Evolutionary conservation across 768 basidiomycete genomes (phyloP), one percentile per base, ranked within the genome.

Genomic region (Tylopilus subfusipes): DNA sequence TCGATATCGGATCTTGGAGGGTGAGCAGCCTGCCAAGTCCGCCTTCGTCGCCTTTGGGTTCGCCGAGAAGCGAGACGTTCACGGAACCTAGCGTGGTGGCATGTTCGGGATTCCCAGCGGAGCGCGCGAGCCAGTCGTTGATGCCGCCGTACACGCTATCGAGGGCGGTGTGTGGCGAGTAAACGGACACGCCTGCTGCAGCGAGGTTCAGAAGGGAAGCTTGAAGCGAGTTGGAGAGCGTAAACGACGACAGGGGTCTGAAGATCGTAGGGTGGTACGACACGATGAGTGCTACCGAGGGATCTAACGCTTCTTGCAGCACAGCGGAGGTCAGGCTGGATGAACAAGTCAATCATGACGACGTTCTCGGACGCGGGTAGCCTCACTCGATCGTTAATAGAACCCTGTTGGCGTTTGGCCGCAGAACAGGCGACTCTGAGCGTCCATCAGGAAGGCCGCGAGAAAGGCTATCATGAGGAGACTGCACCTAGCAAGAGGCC

Each of bases 211-310:
- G 80, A 22, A 98, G 78, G 5, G 87, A 88, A 2, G 81, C 69
- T 72, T 96, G 93, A 10, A 98, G 75, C 0, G 93, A 82, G 57
- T 86, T 86, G 38, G 81, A 68, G 52, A 95, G 79, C 0, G 90
- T 94, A 56, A 98, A 57, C 25, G 91, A 84, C 39, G 85, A 74
- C 46, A 94, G 73, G 10, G 83, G 84, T 42, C 75, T 79, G 78
- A 93, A 94, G 61, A 94, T 87, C 3, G 90, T 80, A 5, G 93
- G 88, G 69, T 94, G 93, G 73, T 95, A 95, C 22, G 88, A 76
- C 14, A 96, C 76, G 56, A 95, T 85, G 50, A 85, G 78, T 9
- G 83, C 80, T 1, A 85, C 78, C 19, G 80, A 77, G 1, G 77
- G 75, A 4, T 78, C 70, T 27, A 92, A 68, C 1, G 90, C 84